These are phyloP conservation scores for Gossypium rotundifolium DNA, from an alignment of 345 rosid genomes.

Conservation along the genomic window DNA sequence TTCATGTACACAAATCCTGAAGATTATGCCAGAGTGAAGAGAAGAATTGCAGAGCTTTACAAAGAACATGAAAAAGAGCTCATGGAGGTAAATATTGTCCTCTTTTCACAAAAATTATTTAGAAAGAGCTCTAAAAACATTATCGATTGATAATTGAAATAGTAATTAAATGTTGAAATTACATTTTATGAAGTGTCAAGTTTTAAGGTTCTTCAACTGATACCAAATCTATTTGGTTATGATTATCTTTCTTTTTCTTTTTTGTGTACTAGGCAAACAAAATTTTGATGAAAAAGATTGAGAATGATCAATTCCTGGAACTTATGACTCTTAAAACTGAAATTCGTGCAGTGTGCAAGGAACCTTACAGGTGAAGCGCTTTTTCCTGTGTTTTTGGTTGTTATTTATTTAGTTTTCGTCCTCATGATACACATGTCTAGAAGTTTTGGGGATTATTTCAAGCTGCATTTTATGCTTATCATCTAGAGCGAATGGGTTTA, in stretches of 20 bases:
- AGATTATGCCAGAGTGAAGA: constrained; percentile 73
- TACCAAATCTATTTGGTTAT: background rate
- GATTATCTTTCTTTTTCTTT: constrained; percentile 7
- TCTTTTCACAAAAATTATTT: background rate
- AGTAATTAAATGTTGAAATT: background rate
- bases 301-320: constrained; percentile 88
- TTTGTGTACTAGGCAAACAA: constrained; percentile 58
- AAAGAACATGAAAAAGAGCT: constrained; percentile 89
- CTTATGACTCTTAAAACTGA: constrained; percentile 81
- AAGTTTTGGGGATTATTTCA: background rate
- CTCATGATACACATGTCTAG: background rate
- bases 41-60: constrained; percentile 75
- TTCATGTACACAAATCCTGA: constrained; percentile 92
- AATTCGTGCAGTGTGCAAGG: constrained; percentile 76
- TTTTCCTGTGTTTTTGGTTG: constrained; percentile 16
- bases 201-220: constrained; percentile 4
- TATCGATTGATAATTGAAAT: background rate
- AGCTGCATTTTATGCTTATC: constrained; percentile 3
- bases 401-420: background rate
- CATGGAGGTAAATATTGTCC: constrained; percentile 50
- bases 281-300: constrained; percentile 85
- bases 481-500: background rate
- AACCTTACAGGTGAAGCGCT: constrained; percentile 73
- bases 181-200: background rate
- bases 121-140: background rate